Conservation (phyloP, 257 asterid genomes). For the Nicotiana noctiflora region DNA sequence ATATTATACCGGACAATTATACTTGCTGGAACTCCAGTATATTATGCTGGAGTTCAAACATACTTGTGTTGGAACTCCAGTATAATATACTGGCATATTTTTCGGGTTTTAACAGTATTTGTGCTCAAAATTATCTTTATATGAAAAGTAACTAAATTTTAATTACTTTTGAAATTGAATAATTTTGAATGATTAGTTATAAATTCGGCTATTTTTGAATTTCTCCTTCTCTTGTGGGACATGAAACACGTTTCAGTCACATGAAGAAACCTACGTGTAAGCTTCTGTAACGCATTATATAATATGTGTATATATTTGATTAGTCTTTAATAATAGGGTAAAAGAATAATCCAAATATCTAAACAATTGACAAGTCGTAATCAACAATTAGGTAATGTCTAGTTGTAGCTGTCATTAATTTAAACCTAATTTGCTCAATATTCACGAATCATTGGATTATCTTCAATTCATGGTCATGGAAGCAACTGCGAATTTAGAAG, state of each 20-base stretch:
- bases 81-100: no score
- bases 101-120: no score
- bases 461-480: background rate
- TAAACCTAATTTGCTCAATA: background rate
- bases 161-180: no score
- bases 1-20: no score
- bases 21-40: no score
- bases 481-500: no score
- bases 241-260: background rate
- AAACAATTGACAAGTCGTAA: background rate
- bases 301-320: background rate
- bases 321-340: background rate
- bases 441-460: background rate
- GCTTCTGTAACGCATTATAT: background rate
- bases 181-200: no score
- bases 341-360: background rate
- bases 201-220: no score
- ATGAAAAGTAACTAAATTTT: no score
- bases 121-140: no score
- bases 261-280: background rate
- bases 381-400: conserved; percentile 4
- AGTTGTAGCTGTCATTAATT: background rate
- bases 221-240: background rate
- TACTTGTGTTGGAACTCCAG: no score
- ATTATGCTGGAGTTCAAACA: no score